Conservation (phyloP, 495 filamentous ascomycete species). For the Melanomma pulvis-pyrius region DNA sequence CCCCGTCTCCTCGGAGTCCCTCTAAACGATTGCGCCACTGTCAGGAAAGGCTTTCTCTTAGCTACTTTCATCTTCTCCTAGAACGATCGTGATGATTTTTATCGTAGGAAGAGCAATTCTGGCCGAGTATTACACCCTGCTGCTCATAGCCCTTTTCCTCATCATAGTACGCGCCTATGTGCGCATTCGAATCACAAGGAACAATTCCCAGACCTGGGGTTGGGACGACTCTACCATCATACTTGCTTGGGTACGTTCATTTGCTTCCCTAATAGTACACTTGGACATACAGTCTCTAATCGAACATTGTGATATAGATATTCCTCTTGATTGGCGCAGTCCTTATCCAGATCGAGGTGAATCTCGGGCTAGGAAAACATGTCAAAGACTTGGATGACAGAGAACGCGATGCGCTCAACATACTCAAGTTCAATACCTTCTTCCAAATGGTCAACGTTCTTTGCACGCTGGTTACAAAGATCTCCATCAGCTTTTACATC, state of each 20-base stretch:
- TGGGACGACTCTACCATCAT: slow-evolving; percentile 12
- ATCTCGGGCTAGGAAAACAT: background rate
- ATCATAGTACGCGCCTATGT: background rate
- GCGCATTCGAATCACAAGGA: background rate
- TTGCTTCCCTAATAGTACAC: background rate
- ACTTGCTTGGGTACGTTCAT: slow-evolving; percentile 4
- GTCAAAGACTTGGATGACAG: background rate
- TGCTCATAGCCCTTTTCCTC: background rate
- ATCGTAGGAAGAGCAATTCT: too few relatives aligned
- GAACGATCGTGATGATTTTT: too few relatives aligned
- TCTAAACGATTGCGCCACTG: too few relatives aligned
- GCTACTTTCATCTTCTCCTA: too few relatives aligned
- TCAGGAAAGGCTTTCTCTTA: too few relatives aligned
- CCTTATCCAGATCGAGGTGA: slow-evolving; percentile 1
- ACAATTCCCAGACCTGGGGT: background rate
- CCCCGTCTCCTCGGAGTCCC: too few relatives aligned
- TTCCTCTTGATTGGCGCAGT: background rate
- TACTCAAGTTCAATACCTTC: slow-evolving; percentile 6
- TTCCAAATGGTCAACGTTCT: slow-evolving; percentile 1
- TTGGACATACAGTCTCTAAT: background rate
- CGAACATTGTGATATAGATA: slow-evolving; percentile 2
- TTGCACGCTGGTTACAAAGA: slow-evolving; percentile 5
- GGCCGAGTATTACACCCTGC: background rate
- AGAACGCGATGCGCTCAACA: background rate
- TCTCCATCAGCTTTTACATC: slow-evolving; percentile 10